Evolutionary conservation across 1,284 basidiomycete species (phyloP).

Genomic region (Uromyces viciae-fabae): DNA sequence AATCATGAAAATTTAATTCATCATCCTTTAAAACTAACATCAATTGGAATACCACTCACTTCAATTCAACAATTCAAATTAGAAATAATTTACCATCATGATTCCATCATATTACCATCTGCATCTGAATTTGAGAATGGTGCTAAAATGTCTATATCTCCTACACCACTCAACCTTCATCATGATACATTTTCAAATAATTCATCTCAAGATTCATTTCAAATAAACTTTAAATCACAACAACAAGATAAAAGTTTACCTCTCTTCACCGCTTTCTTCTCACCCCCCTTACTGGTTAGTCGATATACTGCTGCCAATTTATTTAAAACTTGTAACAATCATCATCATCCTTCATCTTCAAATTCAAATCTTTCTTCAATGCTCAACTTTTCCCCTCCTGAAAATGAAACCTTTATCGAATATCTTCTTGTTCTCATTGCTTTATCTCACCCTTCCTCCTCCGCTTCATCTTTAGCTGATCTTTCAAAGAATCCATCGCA

Average conservation of each 20-base stretch:
- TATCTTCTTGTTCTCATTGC: neutral
- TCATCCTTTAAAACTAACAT: neutral
- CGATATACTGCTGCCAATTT: conserved; percentile 15
- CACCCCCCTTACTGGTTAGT: conserved; percentile 20
- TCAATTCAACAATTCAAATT: conserved; percentile 13
- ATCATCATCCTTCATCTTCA: neutral
- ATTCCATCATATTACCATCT: neutral
- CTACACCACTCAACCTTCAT: neutral
- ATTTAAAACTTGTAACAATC: neutral
- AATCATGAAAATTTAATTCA: neutral
- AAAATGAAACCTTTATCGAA: neutral
- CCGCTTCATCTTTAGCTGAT: neutral
- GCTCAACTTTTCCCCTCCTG: neutral
- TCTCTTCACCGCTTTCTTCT: conserved; percentile 22
- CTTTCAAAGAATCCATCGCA: neutral
- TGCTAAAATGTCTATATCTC: neutral
- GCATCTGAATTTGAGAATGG: neutral
- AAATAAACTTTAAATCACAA: neutral
- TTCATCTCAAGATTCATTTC: too few relatives aligned
- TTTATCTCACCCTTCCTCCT: neutral
- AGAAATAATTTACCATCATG: conserved; percentile 19
- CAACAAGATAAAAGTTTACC: neutral
- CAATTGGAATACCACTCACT: conserved; percentile 32
- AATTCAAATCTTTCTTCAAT: neutral
- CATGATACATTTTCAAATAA: neutral